Conservation (phyloP, 495 filamentous ascomycete genomes). For the Tetracladium setigerum region DNA sequence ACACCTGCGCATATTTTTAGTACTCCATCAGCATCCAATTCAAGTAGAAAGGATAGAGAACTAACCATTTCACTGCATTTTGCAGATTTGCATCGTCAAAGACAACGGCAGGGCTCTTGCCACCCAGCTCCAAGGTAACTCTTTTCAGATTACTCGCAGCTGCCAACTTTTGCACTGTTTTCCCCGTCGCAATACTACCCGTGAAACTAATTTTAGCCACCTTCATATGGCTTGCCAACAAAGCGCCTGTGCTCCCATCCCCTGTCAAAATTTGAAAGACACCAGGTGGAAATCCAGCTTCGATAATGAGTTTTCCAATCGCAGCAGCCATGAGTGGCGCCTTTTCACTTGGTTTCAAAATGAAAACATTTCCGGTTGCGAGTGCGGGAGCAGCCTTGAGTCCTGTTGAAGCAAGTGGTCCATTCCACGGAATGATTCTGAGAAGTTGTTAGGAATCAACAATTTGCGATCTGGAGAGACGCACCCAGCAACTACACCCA, state of each 20-base stretch:
- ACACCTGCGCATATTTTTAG: constrained; percentile 27
- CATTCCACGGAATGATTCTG: constrained; percentile 42
- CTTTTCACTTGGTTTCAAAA: constrained; percentile 73
- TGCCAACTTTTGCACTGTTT: constrained; percentile 48
- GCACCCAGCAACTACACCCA: constrained; percentile 31
- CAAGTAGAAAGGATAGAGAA: no score
- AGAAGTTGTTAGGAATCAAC: no score
- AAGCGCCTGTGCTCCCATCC: constrained; percentile 40
- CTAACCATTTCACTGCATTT: constrained; percentile 39
- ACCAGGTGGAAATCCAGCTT: constrained; percentile 62
- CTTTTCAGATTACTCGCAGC: constrained; percentile 57
- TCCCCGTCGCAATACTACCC: constrained; percentile 49
- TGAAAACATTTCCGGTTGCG: constrained; percentile 68
- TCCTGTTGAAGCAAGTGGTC: constrained; percentile 23
- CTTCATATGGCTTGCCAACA: constrained; percentile 40
- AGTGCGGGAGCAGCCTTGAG: constrained; percentile 49
- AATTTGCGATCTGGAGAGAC: no score
- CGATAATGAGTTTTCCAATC: constrained; percentile 60
- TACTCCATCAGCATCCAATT: constrained; percentile 33
- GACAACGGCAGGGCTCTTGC: constrained; percentile 55
- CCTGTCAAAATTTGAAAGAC: constrained; percentile 47
- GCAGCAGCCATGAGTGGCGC: constrained; percentile 70
- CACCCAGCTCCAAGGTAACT: constrained; percentile 57
- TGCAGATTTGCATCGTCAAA: constrained; percentile 57
- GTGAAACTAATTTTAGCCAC: constrained; percentile 61